These are phyloP conservation scores for Picea sitchensis DNA, from an alignment of 75 land plant genomes.

Conservation along the genomic window DNA sequence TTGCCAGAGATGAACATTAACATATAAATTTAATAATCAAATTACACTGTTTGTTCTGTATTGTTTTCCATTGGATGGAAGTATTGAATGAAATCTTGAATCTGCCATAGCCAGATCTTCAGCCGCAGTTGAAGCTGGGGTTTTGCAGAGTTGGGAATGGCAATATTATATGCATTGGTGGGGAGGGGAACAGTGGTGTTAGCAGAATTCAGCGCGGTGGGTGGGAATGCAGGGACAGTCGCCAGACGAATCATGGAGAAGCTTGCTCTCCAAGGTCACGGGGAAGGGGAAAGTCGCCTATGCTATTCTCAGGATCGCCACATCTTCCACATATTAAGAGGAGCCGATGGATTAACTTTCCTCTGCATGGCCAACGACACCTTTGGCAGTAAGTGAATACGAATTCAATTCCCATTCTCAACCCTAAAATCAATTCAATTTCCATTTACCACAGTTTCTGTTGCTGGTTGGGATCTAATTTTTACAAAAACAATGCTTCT, in stretches of 20 bases:
- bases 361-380: conserved; percentile 87
- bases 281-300: conserved; percentile 43
- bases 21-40: too few relatives aligned
- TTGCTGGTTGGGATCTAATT: too few relatives aligned
- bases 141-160: conserved; percentile 32
- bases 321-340: conserved; percentile 69
- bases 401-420: too few relatives aligned
- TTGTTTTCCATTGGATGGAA: too few relatives aligned
- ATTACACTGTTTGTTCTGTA: too few relatives aligned
- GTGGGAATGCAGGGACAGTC: conserved; percentile 79
- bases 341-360: conserved; percentile 62
- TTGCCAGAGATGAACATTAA: too few relatives aligned
- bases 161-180: conserved; percentile 91
- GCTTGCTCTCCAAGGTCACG: conserved; percentile 34
- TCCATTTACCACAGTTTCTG: too few relatives aligned
- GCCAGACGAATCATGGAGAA: conserved; percentile 90
- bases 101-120: too few relatives aligned
- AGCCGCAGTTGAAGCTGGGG: too few relatives aligned
- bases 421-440: too few relatives aligned
- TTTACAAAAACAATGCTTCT: too few relatives aligned
- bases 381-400: conserved; percentile 60
- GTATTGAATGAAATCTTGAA: too few relatives aligned
- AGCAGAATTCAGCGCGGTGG: conserved; percentile 87
- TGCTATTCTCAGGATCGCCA: conserved; percentile 79
- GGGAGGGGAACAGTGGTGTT: conserved; percentile 85